These are phyloP conservation scores for Narthecium ossifragum DNA, from an alignment of 106 monocot species.

Conservation along the genomic window DNA sequence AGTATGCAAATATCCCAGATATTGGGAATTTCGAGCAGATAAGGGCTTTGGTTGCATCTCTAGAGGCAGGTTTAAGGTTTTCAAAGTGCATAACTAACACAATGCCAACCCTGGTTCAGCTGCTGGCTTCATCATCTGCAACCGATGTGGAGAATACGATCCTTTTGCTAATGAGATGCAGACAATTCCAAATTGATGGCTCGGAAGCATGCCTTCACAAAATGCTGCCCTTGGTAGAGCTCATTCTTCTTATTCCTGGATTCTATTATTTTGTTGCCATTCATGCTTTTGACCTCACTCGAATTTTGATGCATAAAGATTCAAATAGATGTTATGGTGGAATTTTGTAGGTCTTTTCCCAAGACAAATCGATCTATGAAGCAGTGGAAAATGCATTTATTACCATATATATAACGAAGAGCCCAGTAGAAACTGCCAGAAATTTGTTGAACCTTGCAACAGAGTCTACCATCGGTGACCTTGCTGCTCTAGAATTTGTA, in stretches of 20 bases:
- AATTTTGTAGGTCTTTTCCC: slow-evolving; percentile 72
- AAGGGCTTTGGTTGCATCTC: slow-evolving; percentile 87
- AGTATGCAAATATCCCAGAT: slow-evolving; percentile 38
- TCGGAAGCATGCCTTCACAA: slow-evolving; percentile 80
- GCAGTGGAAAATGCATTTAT: slow-evolving; percentile 93
- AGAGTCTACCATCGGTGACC: slow-evolving; percentile 78
- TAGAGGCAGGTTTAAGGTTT: slow-evolving; percentile 84
- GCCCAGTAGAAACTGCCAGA: slow-evolving; percentile 66
- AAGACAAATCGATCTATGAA: slow-evolving; percentile 91
- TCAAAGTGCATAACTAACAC: slow-evolving; percentile 66
- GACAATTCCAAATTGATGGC: slow-evolving; percentile 97
- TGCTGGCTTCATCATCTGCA: slow-evolving; percentile 79
- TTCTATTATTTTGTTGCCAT: background rate
- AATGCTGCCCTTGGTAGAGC: slow-evolving; percentile 92
- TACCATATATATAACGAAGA: slow-evolving; percentile 73
- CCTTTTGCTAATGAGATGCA: slow-evolving; percentile 86
- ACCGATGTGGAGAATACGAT: slow-evolving; percentile 93
- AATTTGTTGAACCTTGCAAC: slow-evolving; percentile 63
- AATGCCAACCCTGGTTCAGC: slow-evolving; percentile 68
- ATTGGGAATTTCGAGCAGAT: slow-evolving; percentile 82
- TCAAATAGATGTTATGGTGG: background rate
- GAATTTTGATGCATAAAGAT: background rate
- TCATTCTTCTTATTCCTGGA: background rate
- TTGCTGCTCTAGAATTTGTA: slow-evolving; percentile 77
- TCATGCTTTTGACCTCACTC: background rate